Conservation (phyloP, 176 grass and related monocot genomes). For the Oryza nivara region DNA sequence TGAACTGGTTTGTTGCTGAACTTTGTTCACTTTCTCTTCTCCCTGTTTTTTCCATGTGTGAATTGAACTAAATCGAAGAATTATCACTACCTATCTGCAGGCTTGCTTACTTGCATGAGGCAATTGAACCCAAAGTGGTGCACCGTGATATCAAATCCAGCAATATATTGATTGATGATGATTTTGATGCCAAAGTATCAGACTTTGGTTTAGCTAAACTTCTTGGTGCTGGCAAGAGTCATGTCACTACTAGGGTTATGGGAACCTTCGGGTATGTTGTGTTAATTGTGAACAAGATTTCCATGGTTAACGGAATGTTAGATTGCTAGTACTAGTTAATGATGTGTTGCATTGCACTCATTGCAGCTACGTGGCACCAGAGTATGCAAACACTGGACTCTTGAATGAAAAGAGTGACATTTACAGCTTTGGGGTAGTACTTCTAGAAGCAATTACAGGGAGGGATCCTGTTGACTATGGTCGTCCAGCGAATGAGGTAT, state of each 20-base stretch:
- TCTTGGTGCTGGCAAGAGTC: constrained; percentile 87
- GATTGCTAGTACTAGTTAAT: constrained; percentile 28
- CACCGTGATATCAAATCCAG: constrained; percentile 91
- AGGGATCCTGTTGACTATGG: constrained; percentile 89
- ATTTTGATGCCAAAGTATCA: constrained; percentile 85
- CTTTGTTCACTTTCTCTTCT: not conserved
- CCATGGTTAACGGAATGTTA: not conserved
- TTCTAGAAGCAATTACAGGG: constrained; percentile 83
- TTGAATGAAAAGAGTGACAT: constrained; percentile 91
- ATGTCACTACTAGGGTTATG: constrained; percentile 91
- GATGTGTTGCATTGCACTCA: constrained; percentile 23
- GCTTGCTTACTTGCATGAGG: constrained; percentile 89
- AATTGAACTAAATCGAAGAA: constrained; percentile 30
- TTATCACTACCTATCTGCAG: constrained; percentile 42
- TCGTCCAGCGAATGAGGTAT: constrained; percentile 77
- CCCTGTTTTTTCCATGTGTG: not conserved
- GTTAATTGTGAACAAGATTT: constrained; percentile 23
- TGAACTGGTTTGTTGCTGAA: constrained; percentile 12
- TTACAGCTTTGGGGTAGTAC: constrained; percentile 89
- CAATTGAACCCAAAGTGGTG: constrained; percentile 89
- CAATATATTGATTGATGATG: constrained; percentile 90
- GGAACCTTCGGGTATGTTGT: constrained; percentile 85
- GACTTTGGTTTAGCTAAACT: constrained; percentile 92
- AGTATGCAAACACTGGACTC: constrained; percentile 88
- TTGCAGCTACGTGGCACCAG: constrained; percentile 81